phyloP scores from a whole-genome alignment of 768 basidiomycete species.

The Tulasnella calospora region DNA sequence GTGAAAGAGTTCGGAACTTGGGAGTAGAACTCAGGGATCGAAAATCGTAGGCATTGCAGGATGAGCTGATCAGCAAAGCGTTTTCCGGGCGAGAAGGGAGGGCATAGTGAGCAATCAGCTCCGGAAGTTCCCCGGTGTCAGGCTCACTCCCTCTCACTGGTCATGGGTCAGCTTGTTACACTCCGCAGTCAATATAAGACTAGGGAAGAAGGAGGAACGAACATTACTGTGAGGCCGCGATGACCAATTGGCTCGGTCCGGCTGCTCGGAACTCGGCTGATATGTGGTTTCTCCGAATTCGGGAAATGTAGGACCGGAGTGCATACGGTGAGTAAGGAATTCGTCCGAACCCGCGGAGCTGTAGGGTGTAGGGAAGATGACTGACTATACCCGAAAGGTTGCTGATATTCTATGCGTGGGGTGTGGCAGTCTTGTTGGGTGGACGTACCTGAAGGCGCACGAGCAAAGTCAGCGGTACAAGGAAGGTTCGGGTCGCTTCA shows the following conservation, averaged over 20 bases:
- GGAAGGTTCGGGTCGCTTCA: constrained; percentile 23
- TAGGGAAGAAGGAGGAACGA: constrained; percentile 29
- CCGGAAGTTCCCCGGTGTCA: background rate
- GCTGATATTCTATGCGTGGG: constrained; percentile 30
- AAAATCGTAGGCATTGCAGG: constrained; percentile 28
- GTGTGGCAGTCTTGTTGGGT: constrained; percentile 28
- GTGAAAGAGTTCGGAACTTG: background rate
- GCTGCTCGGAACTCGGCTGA: background rate
- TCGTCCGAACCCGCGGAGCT: background rate
- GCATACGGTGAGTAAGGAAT: constrained; percentile 27
- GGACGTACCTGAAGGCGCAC: constrained; percentile 29
- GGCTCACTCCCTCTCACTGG: background rate
- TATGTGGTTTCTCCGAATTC: background rate
- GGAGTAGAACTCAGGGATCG: background rate
- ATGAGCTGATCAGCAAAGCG: constrained; percentile 30
- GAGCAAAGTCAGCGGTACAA: constrained; percentile 29
- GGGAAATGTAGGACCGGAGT: constrained; percentile 26
- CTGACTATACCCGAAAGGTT: constrained; percentile 18
- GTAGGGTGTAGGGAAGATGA: background rate
- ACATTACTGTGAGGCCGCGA: constrained; percentile 25
- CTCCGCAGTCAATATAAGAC: constrained; percentile 27
- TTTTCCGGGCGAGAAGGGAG: constrained; percentile 30
- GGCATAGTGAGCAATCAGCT: constrained; percentile 25
- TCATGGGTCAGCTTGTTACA: constrained; percentile 25
- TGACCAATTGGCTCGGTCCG: background rate